These are phyloP conservation scores for Crotalaria pallida DNA, from an alignment of 306 rosid genomes.

Conservation along the genomic window DNA sequence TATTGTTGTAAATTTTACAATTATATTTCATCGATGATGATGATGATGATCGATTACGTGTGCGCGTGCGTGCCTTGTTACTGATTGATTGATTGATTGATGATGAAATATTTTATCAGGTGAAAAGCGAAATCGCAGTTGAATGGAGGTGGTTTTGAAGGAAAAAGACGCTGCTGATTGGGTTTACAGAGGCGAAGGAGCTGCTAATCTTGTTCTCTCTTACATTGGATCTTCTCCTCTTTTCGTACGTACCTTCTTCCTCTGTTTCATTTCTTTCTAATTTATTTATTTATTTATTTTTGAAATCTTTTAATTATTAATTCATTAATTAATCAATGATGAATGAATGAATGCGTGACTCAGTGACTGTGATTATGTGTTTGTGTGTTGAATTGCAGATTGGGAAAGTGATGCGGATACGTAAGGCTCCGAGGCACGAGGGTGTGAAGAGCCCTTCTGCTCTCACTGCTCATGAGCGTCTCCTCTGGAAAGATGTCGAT, in stretches of 20 bases:
- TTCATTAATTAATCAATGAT: too few relatives aligned
- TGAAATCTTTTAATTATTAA: too few relatives aligned
- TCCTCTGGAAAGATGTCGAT: constrained; percentile 62
- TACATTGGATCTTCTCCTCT: constrained; percentile 59
- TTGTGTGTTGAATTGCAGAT: constrained; percentile 33
- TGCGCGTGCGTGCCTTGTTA: too few relatives aligned
- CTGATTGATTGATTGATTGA: too few relatives aligned
- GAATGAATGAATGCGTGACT: neutral
- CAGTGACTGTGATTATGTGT: too few relatives aligned
- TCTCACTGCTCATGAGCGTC: constrained; percentile 48
- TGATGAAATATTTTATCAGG: too few relatives aligned
- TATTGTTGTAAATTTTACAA: too few relatives aligned
- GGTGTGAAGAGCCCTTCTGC: constrained; percentile 36
- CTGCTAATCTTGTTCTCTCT: constrained; percentile 80
- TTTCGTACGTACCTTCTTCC: constrained; percentile 40
- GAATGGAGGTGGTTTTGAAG: constrained; percentile 49
- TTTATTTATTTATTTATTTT: too few relatives aligned
- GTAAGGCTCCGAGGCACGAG: constrained; percentile 51
- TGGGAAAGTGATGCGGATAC: constrained; percentile 81
- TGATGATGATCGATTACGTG: too few relatives aligned
- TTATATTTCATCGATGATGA: too few relatives aligned
- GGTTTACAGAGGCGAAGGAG: constrained; percentile 96
- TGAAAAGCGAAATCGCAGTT: too few relatives aligned
- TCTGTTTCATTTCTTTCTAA: neutral
- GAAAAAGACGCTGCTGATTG: constrained; percentile 57